Conservation (phyloP, 352 stramenopile genomes). For the Elongisporangium anandrum region DNA sequence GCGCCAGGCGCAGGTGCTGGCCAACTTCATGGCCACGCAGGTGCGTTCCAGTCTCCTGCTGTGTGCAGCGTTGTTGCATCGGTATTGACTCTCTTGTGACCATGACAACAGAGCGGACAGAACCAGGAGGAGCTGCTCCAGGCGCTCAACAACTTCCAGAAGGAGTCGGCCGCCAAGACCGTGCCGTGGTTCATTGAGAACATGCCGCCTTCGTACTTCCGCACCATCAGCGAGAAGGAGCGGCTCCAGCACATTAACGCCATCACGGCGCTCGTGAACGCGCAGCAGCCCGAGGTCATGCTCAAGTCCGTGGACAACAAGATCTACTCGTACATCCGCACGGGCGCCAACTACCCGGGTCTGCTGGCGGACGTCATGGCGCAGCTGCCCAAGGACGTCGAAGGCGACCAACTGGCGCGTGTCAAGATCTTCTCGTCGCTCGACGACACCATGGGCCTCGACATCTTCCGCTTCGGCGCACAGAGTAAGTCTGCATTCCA, state of each 20-base stretch:
- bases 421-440: conserved; percentile 90
- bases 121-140: conserved; percentile 42
- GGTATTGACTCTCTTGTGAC: neutral
- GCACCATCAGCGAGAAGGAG: conserved; percentile 78
- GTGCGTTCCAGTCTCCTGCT: neutral
- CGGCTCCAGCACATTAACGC: conserved; percentile 85
- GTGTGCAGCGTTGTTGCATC: neutral
- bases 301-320: conserved; percentile 72
- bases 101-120: neutral
- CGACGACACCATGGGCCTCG: conserved; percentile 79
- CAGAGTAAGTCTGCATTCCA: conserved; percentile 19
- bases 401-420: conserved; percentile 60
- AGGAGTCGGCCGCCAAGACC: conserved; percentile 59
- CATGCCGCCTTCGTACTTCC: conserved; percentile 90
- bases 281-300: conserved; percentile 76
- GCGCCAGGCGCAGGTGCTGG: no score
- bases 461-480: conserved; percentile 83
- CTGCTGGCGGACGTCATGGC: conserved; percentile 66
- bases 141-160: conserved; percentile 67
- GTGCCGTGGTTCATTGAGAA: conserved; percentile 87
- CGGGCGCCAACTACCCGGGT: conserved; percentile 69
- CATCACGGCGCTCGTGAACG: conserved; percentile 76
- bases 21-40: neutral
- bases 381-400: conserved; percentile 60
- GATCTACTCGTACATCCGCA: conserved; percentile 83